Evolutionary conservation across 805 yeast genomes (phyloP).

Genomic region (Yarrowia sp.): DNA sequence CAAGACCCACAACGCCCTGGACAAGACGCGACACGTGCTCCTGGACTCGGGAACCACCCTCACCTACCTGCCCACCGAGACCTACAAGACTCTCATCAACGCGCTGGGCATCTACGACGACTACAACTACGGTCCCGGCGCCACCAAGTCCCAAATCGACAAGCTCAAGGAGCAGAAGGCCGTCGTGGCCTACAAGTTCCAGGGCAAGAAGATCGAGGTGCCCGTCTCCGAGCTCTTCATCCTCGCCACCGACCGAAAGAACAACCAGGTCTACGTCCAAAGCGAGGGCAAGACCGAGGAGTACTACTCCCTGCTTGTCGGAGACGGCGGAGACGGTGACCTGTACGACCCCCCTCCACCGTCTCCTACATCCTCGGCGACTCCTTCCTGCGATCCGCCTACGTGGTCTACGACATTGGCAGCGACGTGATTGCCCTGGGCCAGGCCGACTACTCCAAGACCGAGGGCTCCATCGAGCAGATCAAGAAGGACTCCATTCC

Average conservation of each 20-base stretch:
- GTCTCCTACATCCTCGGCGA: constrained; percentile 50
- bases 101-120: constrained; percentile 24
- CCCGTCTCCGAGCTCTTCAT: not conserved
- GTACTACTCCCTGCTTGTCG: not conserved
- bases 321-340: not conserved
- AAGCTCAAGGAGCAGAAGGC: not conserved
- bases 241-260: not conserved
- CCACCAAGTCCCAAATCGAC: not conserved
- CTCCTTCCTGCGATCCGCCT: constrained; percentile 58
- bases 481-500: constrained; percentile 6
- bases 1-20: constrained; percentile 36
- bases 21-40: constrained; percentile 56
- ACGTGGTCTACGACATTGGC: constrained; percentile 64
- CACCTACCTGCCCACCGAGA: not conserved
- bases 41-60: constrained; percentile 35
- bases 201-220: not conserved
- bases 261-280: not conserved
- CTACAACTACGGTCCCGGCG: not conserved
- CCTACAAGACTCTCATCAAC: not conserved
- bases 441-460: constrained; percentile 41
- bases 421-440: constrained; percentile 55
- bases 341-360: not conserved
- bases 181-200: constrained; percentile 6
- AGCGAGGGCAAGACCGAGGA: not conserved
- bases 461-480: not conserved